Evolutionary conservation across 2,329 filamentous ascomycete species (phyloP), one percentile per base, ranked within the genome.

Genomic region (Neofusicoccum laricinum): DNA sequence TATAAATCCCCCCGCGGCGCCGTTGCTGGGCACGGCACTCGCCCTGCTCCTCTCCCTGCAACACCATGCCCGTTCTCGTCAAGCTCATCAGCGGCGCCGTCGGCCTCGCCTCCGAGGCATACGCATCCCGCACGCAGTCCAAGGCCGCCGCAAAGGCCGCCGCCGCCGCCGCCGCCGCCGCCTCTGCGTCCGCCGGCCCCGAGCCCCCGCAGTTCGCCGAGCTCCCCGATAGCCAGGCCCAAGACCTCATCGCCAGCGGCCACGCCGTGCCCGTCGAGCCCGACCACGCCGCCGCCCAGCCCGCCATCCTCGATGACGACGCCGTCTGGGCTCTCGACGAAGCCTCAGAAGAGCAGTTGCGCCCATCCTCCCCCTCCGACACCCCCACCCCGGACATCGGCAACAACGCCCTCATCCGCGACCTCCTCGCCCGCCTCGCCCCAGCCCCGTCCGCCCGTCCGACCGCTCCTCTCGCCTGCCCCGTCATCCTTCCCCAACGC

Each of bases 401-500:
- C 55, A 46, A 43, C 41, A 59, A 25, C 41, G 45, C 21, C 3
- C 43, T 36, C 45, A 50, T 62, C 12, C 58, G 46, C 43, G 21
- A 43, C 21, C 21, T 62, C 10, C 15, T 62, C 32, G 34, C 14
- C n/a, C 45, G 46, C 19, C 34, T 62, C 25, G 2, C 41, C 5
- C 17, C 30, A 11, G 17, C 32, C 6, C 19, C 19, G 5, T 1
- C 45, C 12, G 1, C 14, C 10, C 58, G 5, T 8, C 30, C 19
- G 17, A 12, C 48, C 19, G 21, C 34, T 34, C 2, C 25, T 30
- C 61, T 63, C 7, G 36, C 48, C 6, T 53, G 76, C 55, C 82
- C 83, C 0, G 80, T 86, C 21, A 79, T 86, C 21, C 70, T 86
- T 3, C 81, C 83, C 0, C 84, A 86, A 64, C 74, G 84, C 2